Base-by-base conservation (phyloP, 148 eudicot genomes). In the Silene latifolia region DNA sequence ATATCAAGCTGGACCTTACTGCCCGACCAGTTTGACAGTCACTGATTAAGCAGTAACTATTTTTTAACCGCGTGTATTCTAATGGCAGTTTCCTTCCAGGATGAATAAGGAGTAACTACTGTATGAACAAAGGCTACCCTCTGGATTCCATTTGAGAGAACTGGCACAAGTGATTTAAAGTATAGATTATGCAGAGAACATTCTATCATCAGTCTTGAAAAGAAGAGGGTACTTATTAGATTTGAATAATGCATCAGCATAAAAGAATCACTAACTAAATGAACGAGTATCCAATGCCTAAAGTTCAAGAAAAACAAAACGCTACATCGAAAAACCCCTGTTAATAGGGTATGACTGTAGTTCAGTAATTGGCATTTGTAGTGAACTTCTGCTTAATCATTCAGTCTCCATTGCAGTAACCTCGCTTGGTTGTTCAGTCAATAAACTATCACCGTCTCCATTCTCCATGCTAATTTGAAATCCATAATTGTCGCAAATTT, bases 391-490 rank as follows among this genome's bases (percentile, higher is more conserved):
- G 3, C 14, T 44, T 72, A 51, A 51, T 11, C 56, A 4, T 4
- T 67, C 77, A 24, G 81, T 78, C 56, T 72, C 76, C 77, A 78
- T 73, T 9, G 69, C 35, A 19, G 68, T 67, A 67, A 19, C 20
- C 73, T 73, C 81, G 57, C 57, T 65, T 18, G 81, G 59, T 44
- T 64, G 77, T 72, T 79, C 77, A 24, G 54, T 24, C 68, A 69
- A 4, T 8, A 65, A 20, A 58, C 61, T 68, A 8, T 68, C 73
- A 66, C 17, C 63, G 13, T 65, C 77, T 27, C 61, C 51, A 15
- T 78, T 73, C 61, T 78, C 81, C 77, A 73, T 46, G 53, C 77
- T 78, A 13, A 73, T 67, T 72, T 78, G 81, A 59, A 78, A 78
- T 7, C 61, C 76, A 1, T 59, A 46, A 42, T 24, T 48, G 18